A percentile compares a stretch with the other conserved stretches of the same genome.
These are phyloP conservation scores for Podila epicladia DNA, from an alignment of 192 early-diverging fungal genomes.

Conservation along the genomic window DNA sequence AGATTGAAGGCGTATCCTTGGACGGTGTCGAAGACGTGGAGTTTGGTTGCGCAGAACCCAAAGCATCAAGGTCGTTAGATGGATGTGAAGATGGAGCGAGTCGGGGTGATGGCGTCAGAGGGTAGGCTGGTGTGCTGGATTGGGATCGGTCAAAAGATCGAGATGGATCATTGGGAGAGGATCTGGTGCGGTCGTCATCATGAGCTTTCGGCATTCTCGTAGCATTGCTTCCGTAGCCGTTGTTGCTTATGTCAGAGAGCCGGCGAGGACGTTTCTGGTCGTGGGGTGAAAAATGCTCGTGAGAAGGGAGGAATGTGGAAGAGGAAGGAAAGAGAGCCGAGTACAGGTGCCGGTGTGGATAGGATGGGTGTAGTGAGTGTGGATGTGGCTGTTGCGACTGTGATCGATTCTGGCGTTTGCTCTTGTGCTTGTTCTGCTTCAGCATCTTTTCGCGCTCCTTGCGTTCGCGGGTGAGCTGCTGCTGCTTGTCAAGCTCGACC, in stretches of 20 bases:
- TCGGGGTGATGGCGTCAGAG: slow-evolving; percentile 30
- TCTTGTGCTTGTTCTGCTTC: slow-evolving; percentile 20
- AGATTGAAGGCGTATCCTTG: neutral
- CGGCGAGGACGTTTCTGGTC: slow-evolving; percentile 23
- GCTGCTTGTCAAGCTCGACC: slow-evolving; percentile 31
- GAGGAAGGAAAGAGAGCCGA: too few relatives aligned
- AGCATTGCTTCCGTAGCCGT: slow-evolving; percentile 34
- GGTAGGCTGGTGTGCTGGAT: slow-evolving; percentile 26
- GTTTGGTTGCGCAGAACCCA: neutral
- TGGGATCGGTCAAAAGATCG: slow-evolving; percentile 22
- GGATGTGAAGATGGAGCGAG: slow-evolving; percentile 13
- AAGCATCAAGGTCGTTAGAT: neutral
- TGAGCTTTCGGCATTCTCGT: neutral
- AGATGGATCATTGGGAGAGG: slow-evolving; percentile 2
- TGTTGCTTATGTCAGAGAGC: slow-evolving; percentile 34
- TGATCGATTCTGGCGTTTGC: slow-evolving; percentile 14
- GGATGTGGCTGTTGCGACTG: slow-evolving; percentile 3
- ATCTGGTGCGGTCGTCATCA: slow-evolving; percentile 7
- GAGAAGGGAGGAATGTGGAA: neutral
- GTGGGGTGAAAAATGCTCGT: slow-evolving; percentile 1
- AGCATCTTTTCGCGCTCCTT: slow-evolving; percentile 28
- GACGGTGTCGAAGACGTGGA: slow-evolving; percentile 1
- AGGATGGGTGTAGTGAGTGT: slow-evolving; percentile 2
- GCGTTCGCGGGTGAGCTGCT: slow-evolving; percentile 15
- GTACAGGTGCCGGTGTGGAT: slow-evolving; percentile 6